Evolutionary conservation across 495 filamentous ascomycete species (phyloP), one percentile per base, ranked within the genome.

Genomic region (Penicillium odoratum): DNA sequence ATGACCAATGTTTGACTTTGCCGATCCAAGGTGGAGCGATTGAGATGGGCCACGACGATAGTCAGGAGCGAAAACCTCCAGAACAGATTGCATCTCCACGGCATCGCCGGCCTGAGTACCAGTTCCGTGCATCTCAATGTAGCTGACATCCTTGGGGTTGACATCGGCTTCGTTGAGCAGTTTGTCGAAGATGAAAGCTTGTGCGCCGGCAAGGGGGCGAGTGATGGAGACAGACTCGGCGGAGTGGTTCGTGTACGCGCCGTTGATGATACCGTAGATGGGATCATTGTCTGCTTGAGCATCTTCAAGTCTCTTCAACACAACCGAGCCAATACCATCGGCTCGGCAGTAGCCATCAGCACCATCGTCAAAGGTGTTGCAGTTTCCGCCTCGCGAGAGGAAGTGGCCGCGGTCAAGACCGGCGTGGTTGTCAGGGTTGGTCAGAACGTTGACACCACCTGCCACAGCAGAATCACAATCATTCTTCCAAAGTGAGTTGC

Each of bases 101-200:
- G 83, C 85, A 69, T 95, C 91, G 9, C 91, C 91, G 18, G 88
- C 89, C 65, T 92, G 89, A 0, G 91, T 93, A 8, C 91, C 91
- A 0, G 91, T 94, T n/a, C 91, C 91, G 67, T 95, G 91, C 84
- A 92, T 91, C 67, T 95, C 91, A 13, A 94, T 84, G 59, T 93
- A 94, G 73, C 85, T 85, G 21, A 93, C 73, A 48, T 92, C 86
- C 51, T 83, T 81, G 3, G 91, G 87, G 53, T 91, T 83, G 5
- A 90, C 78, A 40, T 88, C 82, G 9, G 88, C 86, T 36, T 88
- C 79, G 45, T 86, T 81, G 13, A 93, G 76, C 40, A 93, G 81
- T 28, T 85, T 78, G 15, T 78, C 74, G 57, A 88, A 93, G n/a
- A 93, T 76, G 10, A 80, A 70, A 7, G 86, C 81, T 66, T 95